Conservation (phyloP, 345 rosid genomes). For the Mallotus nudiflorus region DNA sequence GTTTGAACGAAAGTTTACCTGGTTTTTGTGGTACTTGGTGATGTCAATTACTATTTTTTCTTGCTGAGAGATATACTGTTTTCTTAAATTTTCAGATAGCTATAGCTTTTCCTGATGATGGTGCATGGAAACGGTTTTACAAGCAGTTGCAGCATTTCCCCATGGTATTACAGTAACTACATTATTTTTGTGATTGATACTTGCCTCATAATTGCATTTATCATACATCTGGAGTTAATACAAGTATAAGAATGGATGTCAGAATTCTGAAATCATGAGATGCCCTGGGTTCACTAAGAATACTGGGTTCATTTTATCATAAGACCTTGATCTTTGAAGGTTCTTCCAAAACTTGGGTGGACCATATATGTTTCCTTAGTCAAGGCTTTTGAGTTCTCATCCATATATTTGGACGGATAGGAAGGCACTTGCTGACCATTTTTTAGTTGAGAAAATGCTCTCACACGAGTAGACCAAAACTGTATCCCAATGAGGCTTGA, state of each 20-base stretch:
- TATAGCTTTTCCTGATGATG: slow-evolving; percentile 98
- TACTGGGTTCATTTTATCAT: background rate
- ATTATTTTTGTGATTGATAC: slow-evolving; percentile 9
- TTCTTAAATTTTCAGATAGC: slow-evolving; percentile 62
- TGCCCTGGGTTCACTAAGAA: no score
- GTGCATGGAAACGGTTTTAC: slow-evolving; percentile 97
- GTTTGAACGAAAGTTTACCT: background rate
- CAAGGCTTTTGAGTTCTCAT: background rate
- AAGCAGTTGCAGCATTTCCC: slow-evolving; percentile 98
- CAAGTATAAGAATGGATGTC: background rate
- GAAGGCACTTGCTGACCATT: background rate
- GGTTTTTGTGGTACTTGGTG: background rate
- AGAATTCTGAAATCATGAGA: no score
- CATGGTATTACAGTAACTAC: slow-evolving; percentile 41
- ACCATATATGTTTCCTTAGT: background rate
- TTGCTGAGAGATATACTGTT: slow-evolving; percentile 5
- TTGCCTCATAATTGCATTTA: slow-evolving; percentile 5
- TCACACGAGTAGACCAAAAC: background rate
- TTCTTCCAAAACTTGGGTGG: background rate
- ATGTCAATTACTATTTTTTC: background rate
- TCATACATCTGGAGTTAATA: background rate
- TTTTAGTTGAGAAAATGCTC: background rate
- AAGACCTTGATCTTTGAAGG: no score
- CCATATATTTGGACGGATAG: background rate
- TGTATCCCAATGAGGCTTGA: background rate